Evolutionary conservation across 306 rosid genomes (phyloP).

Genomic region (Cucumis sativus): Cucumber_9930_V3 NC_026658.2:16468001-16468500

Average conservation of each 20-base stretch:
- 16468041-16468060: no score
- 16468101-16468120: no score
- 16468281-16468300: constrained; percentile 95
- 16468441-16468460: neutral
- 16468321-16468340: neutral
- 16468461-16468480: neutral
- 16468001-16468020: no score
- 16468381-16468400: neutral
- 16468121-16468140: no score
- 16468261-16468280: constrained; percentile 76
- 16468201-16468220: constrained; percentile 95
- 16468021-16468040: no score
- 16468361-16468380: neutral
- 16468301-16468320: constrained; percentile 41
- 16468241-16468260: constrained; percentile 80
- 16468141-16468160: no score
- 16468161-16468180: no score
- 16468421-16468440: neutral
- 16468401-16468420: neutral
- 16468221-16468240: constrained; percentile 96
- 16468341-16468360: neutral
- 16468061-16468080: no score
- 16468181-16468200: constrained; percentile 22
- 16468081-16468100: no score
- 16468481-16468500: neutral